phyloP scores from a whole-genome alignment of 225 moss, liverwort and hornwort genomes.

The Thuidium tamariscinum region DNA sequence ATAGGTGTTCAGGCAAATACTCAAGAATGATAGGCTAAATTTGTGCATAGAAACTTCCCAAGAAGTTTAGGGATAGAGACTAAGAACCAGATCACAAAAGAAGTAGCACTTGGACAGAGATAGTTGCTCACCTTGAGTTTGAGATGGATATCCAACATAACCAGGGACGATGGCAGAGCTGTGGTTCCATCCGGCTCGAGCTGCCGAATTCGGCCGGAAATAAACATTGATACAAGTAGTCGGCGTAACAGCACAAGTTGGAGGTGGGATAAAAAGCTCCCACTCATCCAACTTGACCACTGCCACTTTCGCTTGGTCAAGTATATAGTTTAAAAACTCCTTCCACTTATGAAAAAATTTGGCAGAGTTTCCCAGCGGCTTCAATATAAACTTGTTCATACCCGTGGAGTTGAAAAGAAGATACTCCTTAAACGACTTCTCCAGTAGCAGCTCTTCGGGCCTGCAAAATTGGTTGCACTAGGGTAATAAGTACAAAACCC shows the following conservation, averaged over 20 bases:
- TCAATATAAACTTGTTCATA: background rate
- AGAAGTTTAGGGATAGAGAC: background rate
- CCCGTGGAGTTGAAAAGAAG: background rate
- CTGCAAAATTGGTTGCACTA: background rate
- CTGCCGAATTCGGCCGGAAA: background rate
- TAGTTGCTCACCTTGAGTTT: background rate
- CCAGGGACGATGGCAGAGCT: background rate
- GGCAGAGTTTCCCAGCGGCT: background rate
- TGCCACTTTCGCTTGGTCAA: background rate
- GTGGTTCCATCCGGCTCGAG: background rate
- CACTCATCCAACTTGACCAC: background rate
- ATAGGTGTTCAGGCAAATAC: background rate
- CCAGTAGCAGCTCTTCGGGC: background rate
- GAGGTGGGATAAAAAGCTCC: constrained; percentile 6
- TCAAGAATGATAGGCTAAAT: background rate
- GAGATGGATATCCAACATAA: background rate
- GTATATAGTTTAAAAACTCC: background rate
- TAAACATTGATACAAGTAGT: background rate
- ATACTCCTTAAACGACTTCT: background rate
- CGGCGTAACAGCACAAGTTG: background rate
- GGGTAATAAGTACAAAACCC: background rate
- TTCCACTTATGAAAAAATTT: background rate
- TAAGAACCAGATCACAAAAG: background rate
- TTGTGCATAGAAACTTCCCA: background rate
- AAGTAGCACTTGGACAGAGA: background rate